A percentile compares a stretch with the other conserved stretches of the same genome.
Evolutionary conservation across 495 filamentous ascomycete genomes (phyloP).

Genomic region (Aspergillus steynii): DNA sequence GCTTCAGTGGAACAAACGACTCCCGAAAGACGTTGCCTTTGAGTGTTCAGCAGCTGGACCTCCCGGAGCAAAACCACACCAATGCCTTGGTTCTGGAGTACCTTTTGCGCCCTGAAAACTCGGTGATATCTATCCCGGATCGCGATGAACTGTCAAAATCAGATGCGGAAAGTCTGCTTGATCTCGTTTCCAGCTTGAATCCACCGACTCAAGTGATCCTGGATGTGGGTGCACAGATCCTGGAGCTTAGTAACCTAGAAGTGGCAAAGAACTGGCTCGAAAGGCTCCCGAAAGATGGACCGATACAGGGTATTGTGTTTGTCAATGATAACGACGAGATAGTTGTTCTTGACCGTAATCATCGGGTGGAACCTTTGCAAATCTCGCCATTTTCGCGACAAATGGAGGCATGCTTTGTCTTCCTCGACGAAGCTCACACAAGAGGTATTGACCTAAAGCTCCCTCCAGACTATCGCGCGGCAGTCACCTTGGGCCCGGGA

Average conservation of each 20-base stretch:
- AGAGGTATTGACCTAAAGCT: constrained; percentile 72
- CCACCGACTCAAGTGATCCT: constrained; percentile 59
- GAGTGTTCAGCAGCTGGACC: constrained; percentile 54
- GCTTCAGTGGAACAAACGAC: constrained; percentile 77
- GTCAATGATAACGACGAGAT: constrained; percentile 47
- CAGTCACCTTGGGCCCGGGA: constrained; percentile 67
- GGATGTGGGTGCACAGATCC: constrained; percentile 72
- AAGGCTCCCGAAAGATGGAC: constrained; percentile 9
- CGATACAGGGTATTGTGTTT: constrained; percentile 46
- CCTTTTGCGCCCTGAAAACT: constrained; percentile 58
- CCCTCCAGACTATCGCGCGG: constrained; percentile 58
- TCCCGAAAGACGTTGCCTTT: constrained; percentile 57
- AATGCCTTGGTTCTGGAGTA: constrained; percentile 63
- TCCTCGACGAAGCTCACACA: constrained; percentile 75
- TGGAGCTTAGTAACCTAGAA: constrained; percentile 33
- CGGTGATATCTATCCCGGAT: constrained; percentile 26
- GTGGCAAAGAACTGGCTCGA: constrained; percentile 17
- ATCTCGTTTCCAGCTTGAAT: constrained; percentile 37
- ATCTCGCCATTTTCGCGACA: constrained; percentile 61
- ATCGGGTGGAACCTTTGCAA: constrained; percentile 50
- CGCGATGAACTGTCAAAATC: background rate
- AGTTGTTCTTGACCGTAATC: constrained; percentile 47
- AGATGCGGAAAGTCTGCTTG: constrained; percentile 44
- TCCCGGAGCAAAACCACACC: constrained; percentile 56
- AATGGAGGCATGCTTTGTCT: constrained; percentile 65